Conservation (phyloP, 306 rosid species). For the Cucumis melo region DNA sequence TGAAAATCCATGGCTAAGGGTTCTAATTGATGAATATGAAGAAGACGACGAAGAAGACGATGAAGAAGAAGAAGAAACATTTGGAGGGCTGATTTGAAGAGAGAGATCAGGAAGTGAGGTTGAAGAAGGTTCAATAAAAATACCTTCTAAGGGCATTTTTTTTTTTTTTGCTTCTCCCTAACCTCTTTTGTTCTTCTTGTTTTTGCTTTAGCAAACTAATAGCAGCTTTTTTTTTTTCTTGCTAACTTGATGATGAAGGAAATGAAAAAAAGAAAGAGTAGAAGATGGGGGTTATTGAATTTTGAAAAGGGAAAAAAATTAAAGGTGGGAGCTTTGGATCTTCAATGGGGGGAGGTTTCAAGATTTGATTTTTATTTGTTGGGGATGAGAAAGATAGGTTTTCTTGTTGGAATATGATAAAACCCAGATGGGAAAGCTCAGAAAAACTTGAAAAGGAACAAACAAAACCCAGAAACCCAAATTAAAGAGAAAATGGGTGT, state of each 20-base stretch:
- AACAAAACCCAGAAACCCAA: neutral
- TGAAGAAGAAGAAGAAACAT: constrained; percentile 24
- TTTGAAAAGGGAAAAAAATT: neutral
- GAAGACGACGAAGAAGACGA: neutral
- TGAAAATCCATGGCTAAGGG: constrained; percentile 3
- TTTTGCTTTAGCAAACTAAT: neutral
- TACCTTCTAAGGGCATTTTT: constrained; percentile 73
- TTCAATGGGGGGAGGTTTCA: neutral
- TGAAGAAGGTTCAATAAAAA: constrained; percentile 55
- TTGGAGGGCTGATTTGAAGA: constrained; percentile 76
- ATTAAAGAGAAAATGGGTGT: constrained; percentile 6
- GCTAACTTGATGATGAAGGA: constrained; percentile 15
- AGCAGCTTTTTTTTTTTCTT: neutral
- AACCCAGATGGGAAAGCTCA: neutral
- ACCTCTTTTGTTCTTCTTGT: neutral
- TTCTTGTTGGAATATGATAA: neutral
- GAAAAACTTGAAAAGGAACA: neutral
- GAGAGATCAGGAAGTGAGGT: constrained; percentile 71
- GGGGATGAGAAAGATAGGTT: neutral
- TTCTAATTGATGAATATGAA: neutral
- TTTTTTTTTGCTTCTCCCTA: constrained; percentile 18
- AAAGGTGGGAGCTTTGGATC: neutral
- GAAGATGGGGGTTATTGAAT: neutral
- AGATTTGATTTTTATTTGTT: neutral
- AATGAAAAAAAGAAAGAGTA: neutral